Evolutionary conservation across 495 filamentous ascomycete genomes (phyloP).

Genomic region (Penicillium lagena): DNA sequence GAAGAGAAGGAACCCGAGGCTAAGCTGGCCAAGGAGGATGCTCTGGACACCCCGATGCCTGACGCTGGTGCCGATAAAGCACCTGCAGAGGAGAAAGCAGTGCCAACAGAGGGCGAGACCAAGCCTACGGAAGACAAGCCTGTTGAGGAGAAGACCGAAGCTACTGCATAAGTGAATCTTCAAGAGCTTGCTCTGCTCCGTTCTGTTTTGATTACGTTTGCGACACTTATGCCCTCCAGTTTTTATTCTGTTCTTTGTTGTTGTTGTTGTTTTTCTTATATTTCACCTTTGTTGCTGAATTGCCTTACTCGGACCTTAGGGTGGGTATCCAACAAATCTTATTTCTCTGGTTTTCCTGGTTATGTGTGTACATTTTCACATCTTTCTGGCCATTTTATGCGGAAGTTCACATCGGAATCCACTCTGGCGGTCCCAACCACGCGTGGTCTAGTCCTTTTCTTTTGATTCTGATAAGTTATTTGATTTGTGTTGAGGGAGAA

Average conservation of each 20-base stretch:
- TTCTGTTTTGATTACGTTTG: neutral
- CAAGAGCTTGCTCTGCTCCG: neutral
- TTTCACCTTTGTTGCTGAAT: constrained; percentile 4
- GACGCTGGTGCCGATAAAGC: constrained; percentile 20
- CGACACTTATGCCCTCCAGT: neutral
- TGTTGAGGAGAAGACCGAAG: constrained; percentile 12
- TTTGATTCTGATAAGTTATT: too few species aligned
- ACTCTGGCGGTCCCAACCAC: too few species aligned
- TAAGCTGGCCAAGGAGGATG: constrained; percentile 31
- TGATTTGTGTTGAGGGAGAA: too few species aligned
- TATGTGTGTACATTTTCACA: neutral
- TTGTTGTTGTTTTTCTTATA: constrained; percentile 1
- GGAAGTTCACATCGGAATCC: neutral
- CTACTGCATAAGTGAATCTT: constrained; percentile 9
- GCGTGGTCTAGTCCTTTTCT: too few species aligned
- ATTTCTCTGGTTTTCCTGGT: neutral
- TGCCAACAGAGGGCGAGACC: constrained; percentile 4
- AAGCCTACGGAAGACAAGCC: constrained; percentile 5
- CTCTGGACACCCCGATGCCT: constrained; percentile 34
- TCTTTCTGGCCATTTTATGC: neutral
- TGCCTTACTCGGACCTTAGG: constrained; percentile 5
- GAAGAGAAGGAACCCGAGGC: constrained; percentile 38
- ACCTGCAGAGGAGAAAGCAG: constrained; percentile 4
- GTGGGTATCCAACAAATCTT: constrained; percentile 3
- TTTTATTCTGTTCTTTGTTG: constrained; percentile 2